phyloP scores from a whole-genome alignment of 1,284 basidiomycete genomes.

The Microstroma glucosiphilum region DNA sequence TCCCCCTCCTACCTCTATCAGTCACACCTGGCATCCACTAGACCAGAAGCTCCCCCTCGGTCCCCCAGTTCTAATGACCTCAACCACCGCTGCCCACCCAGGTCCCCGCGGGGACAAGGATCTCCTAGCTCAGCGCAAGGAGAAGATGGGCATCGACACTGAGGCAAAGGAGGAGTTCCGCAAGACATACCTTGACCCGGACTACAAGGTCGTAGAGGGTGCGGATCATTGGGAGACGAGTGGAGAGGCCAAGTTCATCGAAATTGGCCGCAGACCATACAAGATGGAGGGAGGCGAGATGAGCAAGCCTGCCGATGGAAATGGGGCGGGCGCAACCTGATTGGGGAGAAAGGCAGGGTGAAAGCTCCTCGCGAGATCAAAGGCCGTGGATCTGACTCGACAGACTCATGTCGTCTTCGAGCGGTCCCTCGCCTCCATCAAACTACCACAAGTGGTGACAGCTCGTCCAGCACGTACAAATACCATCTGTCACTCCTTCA shows the following conservation, averaged over 20 bases:
- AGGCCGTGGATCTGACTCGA: too few relatives aligned
- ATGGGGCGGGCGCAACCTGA: neutral
- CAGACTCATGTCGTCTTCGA: too few relatives aligned
- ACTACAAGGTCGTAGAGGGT: conserved; percentile 14
- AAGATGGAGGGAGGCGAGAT: neutral
- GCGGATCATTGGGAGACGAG: conserved; percentile 20
- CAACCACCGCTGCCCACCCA: conserved; percentile 10
- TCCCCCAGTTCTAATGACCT: conserved; percentile 26
- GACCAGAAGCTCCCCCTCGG: conserved; percentile 15
- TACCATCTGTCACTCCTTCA: too few relatives aligned
- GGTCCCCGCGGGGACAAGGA: conserved; percentile 1
- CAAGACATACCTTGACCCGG: conserved; percentile 13
- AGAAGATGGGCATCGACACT: conserved; percentile 19
- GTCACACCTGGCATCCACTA: conserved; percentile 10
- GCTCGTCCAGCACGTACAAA: too few relatives aligned
- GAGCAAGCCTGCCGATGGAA: conserved; percentile 2
- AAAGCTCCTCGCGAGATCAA: too few relatives aligned
- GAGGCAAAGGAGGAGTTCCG: conserved; percentile 18
- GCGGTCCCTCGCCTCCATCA: too few relatives aligned
- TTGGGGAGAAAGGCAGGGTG: too few relatives aligned
- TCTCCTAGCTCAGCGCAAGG: conserved; percentile 14
- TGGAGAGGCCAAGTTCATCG: conserved; percentile 7
- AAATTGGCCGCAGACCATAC: neutral
- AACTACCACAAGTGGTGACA: too few relatives aligned
- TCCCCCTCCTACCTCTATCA: neutral